Evolutionary conservation across 2,329 filamentous ascomycete species (phyloP), one percentile per base, ranked within the genome.

Genomic region (Botrytis fragariae): DNA sequence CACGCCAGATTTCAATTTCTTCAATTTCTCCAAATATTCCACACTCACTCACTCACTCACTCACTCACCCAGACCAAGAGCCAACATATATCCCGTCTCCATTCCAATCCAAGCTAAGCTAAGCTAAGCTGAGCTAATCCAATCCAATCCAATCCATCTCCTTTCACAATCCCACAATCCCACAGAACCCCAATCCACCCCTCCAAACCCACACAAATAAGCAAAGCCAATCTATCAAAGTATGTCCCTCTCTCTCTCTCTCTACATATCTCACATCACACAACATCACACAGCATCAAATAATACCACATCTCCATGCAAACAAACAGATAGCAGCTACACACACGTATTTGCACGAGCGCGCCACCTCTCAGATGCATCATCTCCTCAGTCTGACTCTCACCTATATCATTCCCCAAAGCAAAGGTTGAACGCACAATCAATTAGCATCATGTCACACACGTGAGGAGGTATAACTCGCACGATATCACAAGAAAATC

Each of bases 21-120:
- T n/a, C n/a, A 54, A 29, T n/a, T 29, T 29, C 51, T 29, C 14
- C 14, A 54, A 14, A 54, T 3, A n/a, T 14, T n/a, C 10, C 25
- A n/a, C 25, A 16, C 1, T 5, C 7, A n/a, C 32, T 4, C 6
- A n/a, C n/a, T n/a, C 25, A 16, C 1, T 5, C 25, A 16, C 1
- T 5, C 25, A 16, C 1, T 5, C 7, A n/a, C 32, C 32, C 6
- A n/a, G 25, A 51, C 25, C 14, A 16, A n/a, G 12, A n/a, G 25
- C 25, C 4, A 7, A 51, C 3, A 2, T 14, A 51, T 32, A 32
- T 57, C 14, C 16, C 14, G 3, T 18, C 25, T 32, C 54, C 16
- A 57, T 18, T 8, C n/a, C 51, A 44, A 44, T 7, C 16, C 6
- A 20, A 7, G 7, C 51, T 8, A 57, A n/a, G n/a, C n/a, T n/a